Evolutionary conservation across 495 filamentous ascomycete species (phyloP).

Genomic region (Pyronema domesticum): DNA sequence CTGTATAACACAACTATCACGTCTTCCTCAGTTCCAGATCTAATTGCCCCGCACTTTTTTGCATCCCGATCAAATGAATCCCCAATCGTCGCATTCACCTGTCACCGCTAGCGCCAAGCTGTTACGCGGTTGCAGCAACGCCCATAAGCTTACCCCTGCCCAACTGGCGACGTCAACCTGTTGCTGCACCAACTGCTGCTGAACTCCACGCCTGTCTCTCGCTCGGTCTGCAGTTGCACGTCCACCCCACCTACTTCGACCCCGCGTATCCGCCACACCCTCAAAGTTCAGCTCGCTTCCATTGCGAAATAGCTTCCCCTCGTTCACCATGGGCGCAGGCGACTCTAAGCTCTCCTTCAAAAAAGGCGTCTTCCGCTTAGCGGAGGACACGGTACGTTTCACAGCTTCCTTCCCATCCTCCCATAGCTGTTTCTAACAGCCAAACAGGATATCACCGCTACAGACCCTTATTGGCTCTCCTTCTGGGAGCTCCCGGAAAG

Average conservation of each 20-base stretch:
- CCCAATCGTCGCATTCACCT: background rate
- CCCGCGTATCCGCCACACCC: too few species aligned
- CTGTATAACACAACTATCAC: too few species aligned
- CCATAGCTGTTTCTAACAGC: background rate
- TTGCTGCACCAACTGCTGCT: too few species aligned
- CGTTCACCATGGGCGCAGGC: conserved; percentile 67
- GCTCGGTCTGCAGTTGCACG: too few species aligned
- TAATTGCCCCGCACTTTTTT: too few species aligned
- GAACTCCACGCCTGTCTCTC: too few species aligned
- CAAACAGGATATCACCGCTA: conserved; percentile 57
- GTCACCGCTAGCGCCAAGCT: background rate
- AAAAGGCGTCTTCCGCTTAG: conserved; percentile 93
- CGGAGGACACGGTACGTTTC: conserved; percentile 44
- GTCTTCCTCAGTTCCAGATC: too few species aligned
- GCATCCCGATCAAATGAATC: background rate
- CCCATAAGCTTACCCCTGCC: background rate
- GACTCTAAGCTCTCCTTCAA: conserved; percentile 99
- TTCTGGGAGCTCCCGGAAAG: conserved; percentile 98
- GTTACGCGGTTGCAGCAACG: background rate
- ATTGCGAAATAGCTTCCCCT: too few species aligned
- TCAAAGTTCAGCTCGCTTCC: too few species aligned
- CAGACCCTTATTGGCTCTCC: conserved; percentile 86
- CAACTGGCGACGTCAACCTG: background rate
- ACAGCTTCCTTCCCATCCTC: background rate
- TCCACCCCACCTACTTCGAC: too few species aligned